phyloP scores from a whole-genome alignment of 345 rosid genomes.

The Punica granatum region DNA sequence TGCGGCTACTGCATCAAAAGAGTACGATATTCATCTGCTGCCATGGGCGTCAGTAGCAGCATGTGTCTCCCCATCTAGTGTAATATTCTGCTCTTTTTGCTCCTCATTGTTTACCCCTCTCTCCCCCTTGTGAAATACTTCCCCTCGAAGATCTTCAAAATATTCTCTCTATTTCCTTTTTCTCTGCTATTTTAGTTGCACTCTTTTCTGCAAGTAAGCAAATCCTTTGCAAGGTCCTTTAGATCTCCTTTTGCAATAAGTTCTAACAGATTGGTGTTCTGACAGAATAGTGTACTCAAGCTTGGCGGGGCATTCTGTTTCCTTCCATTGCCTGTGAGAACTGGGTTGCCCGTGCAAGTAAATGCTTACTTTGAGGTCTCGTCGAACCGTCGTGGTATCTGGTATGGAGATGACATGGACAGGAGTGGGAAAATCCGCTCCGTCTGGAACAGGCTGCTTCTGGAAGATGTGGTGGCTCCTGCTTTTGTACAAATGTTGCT shows the following conservation, averaged over 20 bases:
- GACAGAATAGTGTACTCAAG: constrained; percentile 56
- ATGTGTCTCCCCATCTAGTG: constrained; percentile 65
- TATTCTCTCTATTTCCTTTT: not conserved
- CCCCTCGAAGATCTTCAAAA: not conserved
- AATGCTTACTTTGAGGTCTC: constrained; percentile 96
- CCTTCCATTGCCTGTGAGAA: constrained; percentile 90
- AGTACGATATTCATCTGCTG: constrained; percentile 79
- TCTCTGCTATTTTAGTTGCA: not conserved
- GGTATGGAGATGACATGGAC: constrained; percentile 99
- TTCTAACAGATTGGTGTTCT: constrained; percentile 13
- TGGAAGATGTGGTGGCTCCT: constrained; percentile 89
- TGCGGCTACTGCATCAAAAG: constrained; percentile 80
- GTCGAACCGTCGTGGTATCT: constrained; percentile 94
- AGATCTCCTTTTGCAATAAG: not conserved
- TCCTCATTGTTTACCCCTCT: not conserved
- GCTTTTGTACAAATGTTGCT: constrained; percentile 50
- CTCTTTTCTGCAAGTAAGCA: not conserved
- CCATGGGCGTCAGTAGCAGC: constrained; percentile 99
- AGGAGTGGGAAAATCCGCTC: constrained; percentile 95
- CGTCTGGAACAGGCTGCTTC: constrained; percentile 85
- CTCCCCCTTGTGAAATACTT: too few relatives aligned
- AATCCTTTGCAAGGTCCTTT: not conserved
- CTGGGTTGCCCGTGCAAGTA: constrained; percentile 80
- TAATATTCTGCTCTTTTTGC: constrained; percentile 15
- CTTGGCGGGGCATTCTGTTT: constrained; percentile 89